Evolutionary conservation across 192 early-diverging fungal species (phyloP), one percentile per base, ranked within the genome.

Genomic region (Linnemannia zychae): DNA sequence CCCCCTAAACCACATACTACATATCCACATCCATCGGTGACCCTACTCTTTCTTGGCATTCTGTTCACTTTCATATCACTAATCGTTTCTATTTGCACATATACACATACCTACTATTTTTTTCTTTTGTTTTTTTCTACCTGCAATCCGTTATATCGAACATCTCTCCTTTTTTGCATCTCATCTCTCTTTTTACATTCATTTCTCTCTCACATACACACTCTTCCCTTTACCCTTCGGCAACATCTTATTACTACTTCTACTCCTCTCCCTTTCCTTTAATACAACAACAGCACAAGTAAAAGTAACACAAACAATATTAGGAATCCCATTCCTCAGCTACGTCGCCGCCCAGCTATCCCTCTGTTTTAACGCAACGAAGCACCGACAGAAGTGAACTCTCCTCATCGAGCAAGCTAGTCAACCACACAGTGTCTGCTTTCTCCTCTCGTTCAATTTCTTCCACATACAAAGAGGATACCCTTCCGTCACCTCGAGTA

Each of bases 1-100:
- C 52, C 52, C 57, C 57, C 28, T 63, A 63, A 63, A 63, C 57
- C 57, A 31, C 57, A 63, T 63, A 31, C n/a, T 63, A 63, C 24
- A 28, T 28, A 31, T 63, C 24, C 13, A 13, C 57, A 9, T 22
- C 24, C 57, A 63, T 63, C n/a, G 57, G 57, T 31, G 52, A 57
- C 52, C n/a, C 52, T 24, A 57, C 22, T 9, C 52, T 47, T 49
- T 49, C 13, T 63, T 63, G 28, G 24, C 28, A 31, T 28, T 63
- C 28, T 24, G 3, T 63, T 33, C 11, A 13, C 28, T 28, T 28
- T 63, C 28, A 13, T 11, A 31, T 33, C 11, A 13, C 28, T 28
- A 63, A 3, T 31, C 11, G 4, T 44, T 44, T 44, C 40, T 44
- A 9, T 44, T 9, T 44, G 40, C 40, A 24, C 20, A 20, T 11